phyloP scores from a whole-genome alignment of 1,284 basidiomycete genomes.

The Cystobasidium slooffiae region DNA sequence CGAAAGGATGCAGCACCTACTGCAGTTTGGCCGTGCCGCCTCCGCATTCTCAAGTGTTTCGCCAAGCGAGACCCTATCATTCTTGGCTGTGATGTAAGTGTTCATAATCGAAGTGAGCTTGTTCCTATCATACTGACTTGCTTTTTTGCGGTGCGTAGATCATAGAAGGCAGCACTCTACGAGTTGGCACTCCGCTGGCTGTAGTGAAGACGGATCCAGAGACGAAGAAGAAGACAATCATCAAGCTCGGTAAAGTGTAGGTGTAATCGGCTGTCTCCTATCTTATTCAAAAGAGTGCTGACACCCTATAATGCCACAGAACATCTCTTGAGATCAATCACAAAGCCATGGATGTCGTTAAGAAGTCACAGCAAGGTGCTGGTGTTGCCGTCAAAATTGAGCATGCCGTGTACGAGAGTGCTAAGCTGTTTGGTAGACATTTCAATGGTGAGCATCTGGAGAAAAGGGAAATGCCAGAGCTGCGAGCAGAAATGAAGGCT shows the following conservation, averaged over 20 bases:
- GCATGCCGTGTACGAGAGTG: slow-evolving; percentile 91
- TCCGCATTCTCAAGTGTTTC: slow-evolving; percentile 90
- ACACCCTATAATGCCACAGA: slow-evolving; percentile 58
- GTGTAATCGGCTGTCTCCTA: slow-evolving; percentile 54
- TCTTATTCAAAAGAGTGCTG: neutral
- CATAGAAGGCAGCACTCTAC: slow-evolving; percentile 78
- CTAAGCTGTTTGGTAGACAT: slow-evolving; percentile 80
- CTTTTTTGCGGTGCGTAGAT: slow-evolving; percentile 60
- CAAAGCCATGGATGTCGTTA: slow-evolving; percentile 70
- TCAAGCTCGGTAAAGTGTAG: slow-evolving; percentile 91
- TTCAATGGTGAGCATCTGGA: slow-evolving; percentile 63
- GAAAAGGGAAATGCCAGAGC: no score
- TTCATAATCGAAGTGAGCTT: neutral
- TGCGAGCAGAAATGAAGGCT: neutral
- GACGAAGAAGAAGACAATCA: slow-evolving; percentile 87
- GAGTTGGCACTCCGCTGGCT: slow-evolving; percentile 94
- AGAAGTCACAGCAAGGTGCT: slow-evolving; percentile 88
- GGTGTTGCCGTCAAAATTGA: slow-evolving; percentile 99
- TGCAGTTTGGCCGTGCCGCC: slow-evolving; percentile 94
- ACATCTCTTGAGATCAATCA: slow-evolving; percentile 90
- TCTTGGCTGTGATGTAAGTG: slow-evolving; percentile 76
- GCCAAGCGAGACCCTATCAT: slow-evolving; percentile 98
- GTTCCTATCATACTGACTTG: neutral
- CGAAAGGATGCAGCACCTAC: slow-evolving; percentile 87
- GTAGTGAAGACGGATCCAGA: slow-evolving; percentile 86